Percentiles rank a stretch among this genome's conserved stretches.
These are phyloP conservation scores for Hymenoscyphus fructigenus DNA, from an alignment of 2,329 filamentous ascomycete genomes.

Conservation along the genomic window DNA sequence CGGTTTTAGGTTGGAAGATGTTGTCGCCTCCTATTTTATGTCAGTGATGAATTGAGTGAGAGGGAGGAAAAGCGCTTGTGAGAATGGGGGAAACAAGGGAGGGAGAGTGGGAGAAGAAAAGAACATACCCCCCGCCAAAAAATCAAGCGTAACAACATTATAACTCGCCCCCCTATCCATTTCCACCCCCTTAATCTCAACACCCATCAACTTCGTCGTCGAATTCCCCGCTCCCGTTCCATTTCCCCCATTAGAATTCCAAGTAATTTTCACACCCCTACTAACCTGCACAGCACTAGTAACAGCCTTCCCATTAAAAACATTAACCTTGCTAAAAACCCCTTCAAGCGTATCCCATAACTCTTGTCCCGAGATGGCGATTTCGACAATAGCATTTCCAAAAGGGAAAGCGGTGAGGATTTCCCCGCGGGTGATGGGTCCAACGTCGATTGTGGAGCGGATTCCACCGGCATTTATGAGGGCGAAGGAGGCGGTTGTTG, in stretches of 20 bases:
- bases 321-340: constrained; percentile 53
- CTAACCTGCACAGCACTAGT: constrained; percentile 63
- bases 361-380: constrained; percentile 51
- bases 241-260: constrained; percentile 51
- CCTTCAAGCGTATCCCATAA: constrained; percentile 61
- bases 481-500: constrained; percentile 44
- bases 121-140: constrained; percentile 47
- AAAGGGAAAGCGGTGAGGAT: constrained; percentile 66
- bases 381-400: constrained; percentile 61
- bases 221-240: constrained; percentile 44
- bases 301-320: constrained; percentile 52
- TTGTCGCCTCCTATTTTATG: constrained; percentile 54
- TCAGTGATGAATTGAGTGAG: not conserved
- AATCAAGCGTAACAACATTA: constrained; percentile 61
- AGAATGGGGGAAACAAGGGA: too few relatives aligned
- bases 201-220: constrained; percentile 50
- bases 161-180: constrained; percentile 51
- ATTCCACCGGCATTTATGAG: constrained; percentile 65
- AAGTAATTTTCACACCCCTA: constrained; percentile 54
- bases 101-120: not conserved
- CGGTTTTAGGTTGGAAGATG: constrained; percentile 46
- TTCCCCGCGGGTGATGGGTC: constrained; percentile 61
- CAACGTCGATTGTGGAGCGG: constrained; percentile 60
- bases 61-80: too few relatives aligned
- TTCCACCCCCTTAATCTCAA: constrained; percentile 48